Percentiles rank a stretch among this genome's conserved stretches.
These are phyloP conservation scores for Kazachstania psychrophila DNA, from an alignment of 805 yeast genomes.

Conservation along the genomic window DNA sequence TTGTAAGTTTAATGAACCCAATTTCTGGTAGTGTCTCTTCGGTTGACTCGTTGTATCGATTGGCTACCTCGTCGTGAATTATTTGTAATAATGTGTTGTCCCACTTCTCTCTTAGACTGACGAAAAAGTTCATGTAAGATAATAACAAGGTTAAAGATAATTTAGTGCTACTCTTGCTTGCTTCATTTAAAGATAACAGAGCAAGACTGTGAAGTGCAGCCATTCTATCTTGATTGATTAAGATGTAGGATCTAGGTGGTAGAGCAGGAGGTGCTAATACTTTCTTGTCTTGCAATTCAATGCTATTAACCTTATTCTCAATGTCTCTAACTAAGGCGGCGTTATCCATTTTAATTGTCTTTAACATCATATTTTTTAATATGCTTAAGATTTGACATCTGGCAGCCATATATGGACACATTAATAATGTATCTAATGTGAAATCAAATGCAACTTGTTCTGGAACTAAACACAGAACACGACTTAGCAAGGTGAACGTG, in stretches of 20 bases:
- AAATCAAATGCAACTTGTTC: constrained; percentile 52
- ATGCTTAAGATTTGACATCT: constrained; percentile 54
- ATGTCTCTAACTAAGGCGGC: background rate
- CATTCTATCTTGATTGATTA: constrained; percentile 35
- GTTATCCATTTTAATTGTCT: constrained; percentile 14
- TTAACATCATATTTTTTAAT: constrained; percentile 51
- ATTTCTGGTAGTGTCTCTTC: constrained; percentile 17
- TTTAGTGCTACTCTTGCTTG: constrained; percentile 7
- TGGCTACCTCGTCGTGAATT: constrained; percentile 26
- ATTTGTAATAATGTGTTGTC: constrained; percentile 23
- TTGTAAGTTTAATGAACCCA: constrained; percentile 24
- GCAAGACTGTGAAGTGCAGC: constrained; percentile 37
- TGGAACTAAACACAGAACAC: constrained; percentile 47
- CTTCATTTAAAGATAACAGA: constrained; percentile 30
- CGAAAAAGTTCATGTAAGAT: constrained; percentile 48
- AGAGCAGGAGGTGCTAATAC: constrained; percentile 9
- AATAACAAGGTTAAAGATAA: constrained; percentile 27
- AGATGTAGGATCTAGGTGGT: constrained; percentile 35
- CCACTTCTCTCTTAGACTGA: constrained; percentile 29
- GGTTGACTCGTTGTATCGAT: constrained; percentile 16
- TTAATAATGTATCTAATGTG: constrained; percentile 52
- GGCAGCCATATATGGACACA: constrained; percentile 59
- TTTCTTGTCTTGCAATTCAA: background rate
- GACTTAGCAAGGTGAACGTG: constrained; percentile 52
- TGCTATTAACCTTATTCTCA: too few species aligned